Evolutionary conservation across 2,329 filamentous ascomycete species (phyloP), one percentile per base, ranked within the genome.

Genomic region (Colletotrichum cordylinicola): DNA sequence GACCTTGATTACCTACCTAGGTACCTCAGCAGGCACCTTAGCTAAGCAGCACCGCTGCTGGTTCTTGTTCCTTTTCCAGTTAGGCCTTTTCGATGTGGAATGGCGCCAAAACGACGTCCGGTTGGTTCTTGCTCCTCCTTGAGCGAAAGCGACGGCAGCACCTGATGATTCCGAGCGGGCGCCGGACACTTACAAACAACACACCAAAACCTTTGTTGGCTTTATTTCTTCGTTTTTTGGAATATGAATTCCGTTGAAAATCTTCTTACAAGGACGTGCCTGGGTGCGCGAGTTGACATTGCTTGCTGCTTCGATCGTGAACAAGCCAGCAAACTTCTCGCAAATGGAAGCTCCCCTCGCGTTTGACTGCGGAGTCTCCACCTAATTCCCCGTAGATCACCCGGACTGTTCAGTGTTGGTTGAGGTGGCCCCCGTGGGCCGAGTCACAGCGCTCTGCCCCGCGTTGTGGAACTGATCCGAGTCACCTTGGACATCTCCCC

Each of bases 401-500:
- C 67, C 60, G 69, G 12, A 31, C 31, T 65, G 61, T 27, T 27
- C 24, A 27, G 24, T 27, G 24, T 39, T 64, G 35, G 61, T 29
- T 55, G n/a, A 15, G 27, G 18, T n/a, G 8, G 18, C 58, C 48
- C 27, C 18, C 16, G 10, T 24, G 16, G 60, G 67, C 71, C 66
- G 71, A 74, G 71, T 70, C 43, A 74, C 66, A 24, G 24, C 33
- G n/a, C 18, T 66, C n/a, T 60, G 70, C 70, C 70, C 70, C 52
- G 70, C 62, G 37, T 67, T 10, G 37, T 33, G 65, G 37, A 62
- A 37, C 43, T 13, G 29, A n/a, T 60, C 58, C 69, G 48, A 43
- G 21, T 33, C 37, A 55, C 61, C 35, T 58, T 60, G 31, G n/a
- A 58, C 33, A 43, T 72, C 21, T 67, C 18, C 52, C 37, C 27